Evolutionary conservation across 1,284 basidiomycete species (phyloP).

Genomic region (Ceratobasidium sp.): DNA sequence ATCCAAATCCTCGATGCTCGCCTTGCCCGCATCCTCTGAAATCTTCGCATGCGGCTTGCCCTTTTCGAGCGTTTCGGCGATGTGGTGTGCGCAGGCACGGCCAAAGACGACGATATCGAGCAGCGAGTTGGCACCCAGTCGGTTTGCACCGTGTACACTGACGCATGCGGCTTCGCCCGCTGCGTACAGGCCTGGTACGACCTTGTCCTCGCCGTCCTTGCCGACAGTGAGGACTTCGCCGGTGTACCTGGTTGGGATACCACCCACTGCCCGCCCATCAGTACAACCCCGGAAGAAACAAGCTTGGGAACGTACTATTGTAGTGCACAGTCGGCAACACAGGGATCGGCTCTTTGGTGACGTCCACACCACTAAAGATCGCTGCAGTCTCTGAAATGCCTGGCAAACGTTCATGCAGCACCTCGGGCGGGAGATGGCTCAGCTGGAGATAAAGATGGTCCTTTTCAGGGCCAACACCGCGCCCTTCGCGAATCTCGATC

Average conservation of each 20-base stretch:
- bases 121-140: slow-evolving; percentile 98
- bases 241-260: slow-evolving; percentile 98
- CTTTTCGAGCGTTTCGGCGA: slow-evolving; percentile 89
- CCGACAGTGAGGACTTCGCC: slow-evolving; percentile 94
- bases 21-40: slow-evolving; percentile 86
- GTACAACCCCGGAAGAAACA: slow-evolving; percentile 33
- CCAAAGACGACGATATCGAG: slow-evolving; percentile 99
- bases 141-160: slow-evolving; percentile 99
- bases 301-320: slow-evolving; percentile 73
- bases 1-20: slow-evolving; percentile 91
- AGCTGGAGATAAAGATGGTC: slow-evolving; percentile 98
- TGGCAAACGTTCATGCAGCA: slow-evolving; percentile 96
- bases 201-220: slow-evolving; percentile 88
- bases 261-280: slow-evolving; percentile 79
- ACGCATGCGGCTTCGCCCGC: slow-evolving; percentile 99
- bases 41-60: slow-evolving; percentile 93
- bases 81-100: slow-evolving; percentile 98
- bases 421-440: slow-evolving; percentile 95
- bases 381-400: slow-evolving; percentile 99
- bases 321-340: slow-evolving; percentile 97
- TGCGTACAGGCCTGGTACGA: slow-evolving; percentile 97
- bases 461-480: slow-evolving; percentile 98
- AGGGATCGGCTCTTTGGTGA: slow-evolving; percentile 99
- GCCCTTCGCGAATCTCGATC: slow-evolving; percentile 97
- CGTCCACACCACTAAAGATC: slow-evolving; percentile 99